phyloP scores from a whole-genome alignment of 139 green algal genomes.

The Chlorella sp. region DNA sequence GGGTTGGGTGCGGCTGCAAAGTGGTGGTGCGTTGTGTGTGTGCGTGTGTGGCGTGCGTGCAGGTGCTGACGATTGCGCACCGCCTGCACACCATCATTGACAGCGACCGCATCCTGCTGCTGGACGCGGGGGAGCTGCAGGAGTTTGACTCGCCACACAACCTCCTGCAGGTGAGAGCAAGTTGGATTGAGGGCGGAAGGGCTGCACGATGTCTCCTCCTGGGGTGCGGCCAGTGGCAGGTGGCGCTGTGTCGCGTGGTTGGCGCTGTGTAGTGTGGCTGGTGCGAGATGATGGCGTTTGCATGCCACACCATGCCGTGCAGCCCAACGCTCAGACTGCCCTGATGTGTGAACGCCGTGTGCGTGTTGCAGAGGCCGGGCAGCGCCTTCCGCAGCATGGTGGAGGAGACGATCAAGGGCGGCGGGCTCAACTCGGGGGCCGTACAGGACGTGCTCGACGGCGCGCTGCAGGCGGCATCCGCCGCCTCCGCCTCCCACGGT shows the following conservation, averaged over 20 bases:
- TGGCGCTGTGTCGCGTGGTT: background rate
- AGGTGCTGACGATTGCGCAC: conserved; percentile 55
- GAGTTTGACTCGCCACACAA: conserved; percentile 55
- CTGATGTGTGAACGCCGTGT: too few relatives aligned
- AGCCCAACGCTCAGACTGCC: too few relatives aligned
- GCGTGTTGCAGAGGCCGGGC: conserved; percentile 11
- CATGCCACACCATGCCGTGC: too few relatives aligned
- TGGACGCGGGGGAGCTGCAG: conserved; percentile 47
- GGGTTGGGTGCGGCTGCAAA: too few relatives aligned
- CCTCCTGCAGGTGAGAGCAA: conserved; percentile 30
- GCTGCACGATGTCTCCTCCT: background rate
- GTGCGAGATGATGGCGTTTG: too few relatives aligned
- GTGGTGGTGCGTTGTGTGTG: too few relatives aligned
- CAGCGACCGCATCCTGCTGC: conserved; percentile 58
- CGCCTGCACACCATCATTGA: conserved; percentile 76
- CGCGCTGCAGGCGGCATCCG: background rate
- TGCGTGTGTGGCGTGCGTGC: too few relatives aligned
- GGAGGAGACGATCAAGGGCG: conserved; percentile 17
- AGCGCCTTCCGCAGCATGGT: conserved; percentile 15
- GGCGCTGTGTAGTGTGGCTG: background rate
- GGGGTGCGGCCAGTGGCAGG: background rate
- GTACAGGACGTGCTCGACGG: background rate
- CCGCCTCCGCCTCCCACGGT: too few relatives aligned
- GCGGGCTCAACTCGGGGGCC: background rate
- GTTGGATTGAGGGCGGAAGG: background rate